These are phyloP conservation scores for Cordyceps cicadae DNA, from an alignment of 2,329 filamentous ascomycete species.

Conservation along the genomic window DNA sequence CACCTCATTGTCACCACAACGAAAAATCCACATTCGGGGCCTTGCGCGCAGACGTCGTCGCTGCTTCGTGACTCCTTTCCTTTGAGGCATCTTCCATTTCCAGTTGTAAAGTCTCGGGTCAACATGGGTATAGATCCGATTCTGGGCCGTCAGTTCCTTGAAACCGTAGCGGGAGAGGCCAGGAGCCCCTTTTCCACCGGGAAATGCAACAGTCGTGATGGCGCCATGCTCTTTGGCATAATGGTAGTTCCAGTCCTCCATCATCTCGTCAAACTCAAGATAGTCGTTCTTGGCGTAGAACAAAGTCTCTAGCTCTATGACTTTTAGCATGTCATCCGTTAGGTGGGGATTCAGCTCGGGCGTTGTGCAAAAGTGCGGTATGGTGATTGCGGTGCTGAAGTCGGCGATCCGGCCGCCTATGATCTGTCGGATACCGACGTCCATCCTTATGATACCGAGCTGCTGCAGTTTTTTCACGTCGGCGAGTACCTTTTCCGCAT, in stretches of 20 bases:
- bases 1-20: background rate
- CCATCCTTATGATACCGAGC: background rate
- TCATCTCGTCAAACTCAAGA: background rate
- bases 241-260: no score
- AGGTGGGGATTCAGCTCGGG: background rate
- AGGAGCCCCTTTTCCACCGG: background rate
- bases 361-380: background rate
- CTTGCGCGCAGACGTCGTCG: background rate
- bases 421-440: background rate
- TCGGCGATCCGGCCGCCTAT: background rate
- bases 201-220: background rate
- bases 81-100: background rate
- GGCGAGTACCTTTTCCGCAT: background rate
- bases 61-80: background rate
- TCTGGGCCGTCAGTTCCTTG: background rate
- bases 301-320: background rate
- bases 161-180: background rate
- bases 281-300: background rate
- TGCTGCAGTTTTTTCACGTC: background rate
- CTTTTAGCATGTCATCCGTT: background rate
- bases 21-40: background rate
- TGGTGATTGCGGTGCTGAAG: background rate
- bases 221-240: background rate
- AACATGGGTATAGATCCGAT: background rate
- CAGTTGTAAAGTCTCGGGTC: background rate